Evolutionary conservation across 768 basidiomycete species (phyloP).

Genomic region (Pluteus cervinus): DNA sequence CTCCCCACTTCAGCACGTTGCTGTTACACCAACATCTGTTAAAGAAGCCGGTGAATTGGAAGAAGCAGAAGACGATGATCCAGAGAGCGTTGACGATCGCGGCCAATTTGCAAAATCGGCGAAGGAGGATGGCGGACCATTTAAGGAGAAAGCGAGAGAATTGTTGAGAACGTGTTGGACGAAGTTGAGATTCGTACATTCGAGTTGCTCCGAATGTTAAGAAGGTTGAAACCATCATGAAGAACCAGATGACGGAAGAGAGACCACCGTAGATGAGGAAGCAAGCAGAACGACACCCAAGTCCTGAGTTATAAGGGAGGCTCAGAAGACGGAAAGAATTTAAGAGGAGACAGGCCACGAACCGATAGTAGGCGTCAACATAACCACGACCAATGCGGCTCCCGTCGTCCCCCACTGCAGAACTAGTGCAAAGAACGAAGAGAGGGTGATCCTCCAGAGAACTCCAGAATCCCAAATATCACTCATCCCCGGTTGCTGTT

Average conservation of each 20-base stretch:
- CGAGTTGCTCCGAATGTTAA: too few species aligned
- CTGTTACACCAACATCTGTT: constrained; percentile 21
- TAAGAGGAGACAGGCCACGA: too few species aligned
- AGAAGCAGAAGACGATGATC: constrained; percentile 17
- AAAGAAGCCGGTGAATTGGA: constrained; percentile 19
- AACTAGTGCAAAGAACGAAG: constrained; percentile 13
- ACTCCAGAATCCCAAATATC: too few species aligned
- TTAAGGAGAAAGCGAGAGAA: constrained; percentile 41
- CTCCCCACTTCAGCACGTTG: constrained; percentile 14
- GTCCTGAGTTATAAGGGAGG: constrained; percentile 13
- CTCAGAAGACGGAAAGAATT: too few species aligned
- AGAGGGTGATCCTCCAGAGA: constrained; percentile 2
- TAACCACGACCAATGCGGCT: constrained; percentile 18
- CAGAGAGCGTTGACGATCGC: constrained; percentile 17
- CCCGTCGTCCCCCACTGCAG: constrained; percentile 24
- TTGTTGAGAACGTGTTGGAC: constrained; percentile 30
- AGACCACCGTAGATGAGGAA: constrained; percentile 23
- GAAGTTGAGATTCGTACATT: constrained; percentile 19
- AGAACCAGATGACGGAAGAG: constrained; percentile 27
- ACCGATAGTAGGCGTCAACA: constrained; percentile 21
- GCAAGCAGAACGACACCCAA: constrained; percentile 26
- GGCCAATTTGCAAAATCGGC: constrained; percentile 15
- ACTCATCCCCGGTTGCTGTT: too few species aligned
- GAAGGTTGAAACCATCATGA: constrained; percentile 23
- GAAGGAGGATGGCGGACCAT: constrained; percentile 33